Evolutionary conservation across 1,284 basidiomycete species (phyloP), one percentile per base, ranked within the genome.

Genomic region (Abortiporus biennis): DNA sequence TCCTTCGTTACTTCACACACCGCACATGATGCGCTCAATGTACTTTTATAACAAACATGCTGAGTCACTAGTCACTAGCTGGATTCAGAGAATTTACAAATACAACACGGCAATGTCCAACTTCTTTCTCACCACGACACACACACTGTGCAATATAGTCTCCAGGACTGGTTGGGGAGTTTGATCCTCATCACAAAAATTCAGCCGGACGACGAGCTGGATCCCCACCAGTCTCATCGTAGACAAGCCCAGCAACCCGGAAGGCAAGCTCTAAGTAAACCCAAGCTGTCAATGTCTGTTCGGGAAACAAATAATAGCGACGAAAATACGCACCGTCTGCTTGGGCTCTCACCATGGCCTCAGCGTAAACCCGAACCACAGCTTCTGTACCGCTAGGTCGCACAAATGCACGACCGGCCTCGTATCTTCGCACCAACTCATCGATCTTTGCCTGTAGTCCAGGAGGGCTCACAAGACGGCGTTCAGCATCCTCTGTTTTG

Each of bases 321-420:
- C n/a, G n/a, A 22, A 38, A 27, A 31, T 16, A 68, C 83, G 60
- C 50, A 93, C 92, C 86, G 58, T 95, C 91, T 13, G 89, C 87
- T 50, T 89, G 83, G 12, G 76, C 65, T 43, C 76, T 76, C 32
- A 80, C 71, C 30, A 71, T 73, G 1, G 95, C 93, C 64, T 99
- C 96, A 1, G 95, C 96, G 59, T 99, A 99, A 6, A 99, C 94
- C 48, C 96, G 77, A 9, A 99, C 96, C 34, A 96, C 95, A 59
- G 99, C 94, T 62, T 99, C 96, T 15, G 96, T 99, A 9, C 96
- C 96, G 64, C 92, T 96, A 1, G 96, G 96, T 46, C 96, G 68
- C 11, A 99, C 95, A 62, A 99, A 99, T 20, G 87, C 80, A 36
- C 96, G 77, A 1, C 94, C 96, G 24, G 81, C 81, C 42, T 88